Evolutionary conservation across 2,329 filamentous ascomycete species (phyloP).

Genomic region (Penicillium aurantiogriseum): DNA sequence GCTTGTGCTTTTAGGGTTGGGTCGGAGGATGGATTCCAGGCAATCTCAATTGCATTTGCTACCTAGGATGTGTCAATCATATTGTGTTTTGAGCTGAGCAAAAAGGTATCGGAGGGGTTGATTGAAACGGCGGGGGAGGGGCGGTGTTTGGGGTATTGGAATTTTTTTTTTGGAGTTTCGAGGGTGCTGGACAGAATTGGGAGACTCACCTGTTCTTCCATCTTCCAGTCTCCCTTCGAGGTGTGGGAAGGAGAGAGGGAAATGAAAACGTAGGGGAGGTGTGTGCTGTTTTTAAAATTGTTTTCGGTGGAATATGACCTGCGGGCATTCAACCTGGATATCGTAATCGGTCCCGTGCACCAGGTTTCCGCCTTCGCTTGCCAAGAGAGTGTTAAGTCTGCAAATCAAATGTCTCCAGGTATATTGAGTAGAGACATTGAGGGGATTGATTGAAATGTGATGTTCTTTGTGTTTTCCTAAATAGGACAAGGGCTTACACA

Average conservation of each 20-base stretch:
- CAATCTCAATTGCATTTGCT: conserved; percentile 93
- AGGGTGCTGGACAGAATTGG: conserved; percentile 3
- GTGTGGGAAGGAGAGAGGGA: conserved; percentile 21
- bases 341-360: conserved; percentile 27
- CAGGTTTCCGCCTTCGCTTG: conserved; percentile 24
- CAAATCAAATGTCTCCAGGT: neutral
- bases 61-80: conserved; percentile 56
- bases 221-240: conserved; percentile 39
- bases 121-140: conserved; percentile 15
- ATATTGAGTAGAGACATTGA: neutral
- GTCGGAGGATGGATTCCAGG: conserved; percentile 77
- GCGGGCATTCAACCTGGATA: conserved; percentile 15
- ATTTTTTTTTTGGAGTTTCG: conserved; percentile 7
- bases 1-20: conserved; percentile 75
- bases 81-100: conserved; percentile 6
- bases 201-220: conserved; percentile 46
- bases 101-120: conserved; percentile 11
- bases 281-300: conserved; percentile 27
- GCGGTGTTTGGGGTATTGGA: conserved; percentile 11
- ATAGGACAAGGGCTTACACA: conserved; percentile 22
- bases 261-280: conserved; percentile 27
- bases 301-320: conserved; percentile 24
- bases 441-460: neutral
- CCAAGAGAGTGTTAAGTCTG: neutral
- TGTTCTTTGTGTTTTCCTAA: conserved; percentile 9